Base-by-base conservation (phyloP, 805 yeast species). In the Candida tallmaniae region DNA sequence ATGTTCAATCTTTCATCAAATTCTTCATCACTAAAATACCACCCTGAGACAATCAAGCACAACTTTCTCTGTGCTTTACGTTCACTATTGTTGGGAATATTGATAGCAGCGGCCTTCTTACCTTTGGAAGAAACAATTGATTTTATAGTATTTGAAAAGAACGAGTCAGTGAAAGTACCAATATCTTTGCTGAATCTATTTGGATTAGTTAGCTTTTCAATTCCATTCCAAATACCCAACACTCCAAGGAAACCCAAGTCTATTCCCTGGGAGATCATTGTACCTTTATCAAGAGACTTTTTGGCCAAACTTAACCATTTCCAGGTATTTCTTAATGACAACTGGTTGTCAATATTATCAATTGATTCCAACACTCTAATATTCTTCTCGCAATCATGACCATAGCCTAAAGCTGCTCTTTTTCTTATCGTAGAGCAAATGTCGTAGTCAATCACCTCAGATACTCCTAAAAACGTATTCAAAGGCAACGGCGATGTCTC, bases 211-310 rank as follows among this genome's bases (percentile, higher is more conserved):
- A 66, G 39, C 39, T 61, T 81, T 4, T 69, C 73, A 12, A 73
- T 69, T 20, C 89, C 89, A 47, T 78, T 78, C 98, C 97, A 90
- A 23, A 90, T 77, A 7, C 95, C 95, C 18, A 78, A 58, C 3
- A 90, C 94, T 5, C 98, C 98, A 44, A 83, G 81, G 52, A 76
- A 88, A 1, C 95, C 89, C 21, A 90, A 68, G 51, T 90, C 96
- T 24, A 86, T 62, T 12, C 75, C 80, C 16, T 77, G 78, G 4
- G 82, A 70, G 3, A 75, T 64, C 83, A 85, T 81, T 2, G 80
- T 64, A 0, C 85, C 82, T 32, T 78, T 74, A 13, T 70, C 71
- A 4, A 78, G 77, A 1, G 84, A 70, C 27, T 74, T 76, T 35
- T 76, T 72, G 0, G 94, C 86, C 32, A 84, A 74, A 1, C 77